A percentile compares a stretch with the other conserved stretches of the same genome.
Conservation (phyloP, 2,329 filamentous ascomycete species). For the Amauroascus verrucosus region DNA sequence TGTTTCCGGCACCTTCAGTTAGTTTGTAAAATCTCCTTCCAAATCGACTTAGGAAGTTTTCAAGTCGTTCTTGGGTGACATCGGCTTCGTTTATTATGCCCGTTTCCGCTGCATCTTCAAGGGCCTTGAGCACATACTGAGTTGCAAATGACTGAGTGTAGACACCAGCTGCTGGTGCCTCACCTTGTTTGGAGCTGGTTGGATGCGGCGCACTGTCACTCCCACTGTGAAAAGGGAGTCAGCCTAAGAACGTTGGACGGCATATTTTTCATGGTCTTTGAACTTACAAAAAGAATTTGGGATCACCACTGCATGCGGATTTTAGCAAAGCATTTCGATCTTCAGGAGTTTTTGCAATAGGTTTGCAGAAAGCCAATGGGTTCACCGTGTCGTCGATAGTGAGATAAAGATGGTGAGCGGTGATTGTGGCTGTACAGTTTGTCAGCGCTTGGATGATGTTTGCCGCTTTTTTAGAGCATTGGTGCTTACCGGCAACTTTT, state of each 20-base stretch:
- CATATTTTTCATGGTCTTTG: neutral
- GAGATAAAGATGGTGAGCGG: slow-evolving; percentile 74
- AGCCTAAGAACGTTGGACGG: neutral
- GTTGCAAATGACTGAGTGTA: slow-evolving; percentile 54
- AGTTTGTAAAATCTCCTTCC: slow-evolving; percentile 51
- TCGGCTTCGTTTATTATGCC: slow-evolving; percentile 45
- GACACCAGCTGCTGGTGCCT: slow-evolving; percentile 43
- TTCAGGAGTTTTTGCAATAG: slow-evolving; percentile 59
- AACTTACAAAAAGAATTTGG: slow-evolving; percentile 51
- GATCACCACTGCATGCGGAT: slow-evolving; percentile 43
- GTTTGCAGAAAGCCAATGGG: slow-evolving; percentile 72
- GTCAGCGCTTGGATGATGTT: slow-evolving; percentile 30
- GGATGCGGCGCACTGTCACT: slow-evolving; percentile 64
- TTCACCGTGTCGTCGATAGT: slow-evolving; percentile 63
- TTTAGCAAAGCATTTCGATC: slow-evolving; percentile 63
- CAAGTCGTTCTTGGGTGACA: slow-evolving; percentile 45
- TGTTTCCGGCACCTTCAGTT: slow-evolving; percentile 28
- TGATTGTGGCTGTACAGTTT: slow-evolving; percentile 51
- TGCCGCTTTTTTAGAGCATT: no score
- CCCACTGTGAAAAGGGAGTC: slow-evolving; percentile 18
- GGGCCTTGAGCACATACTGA: slow-evolving; percentile 48
- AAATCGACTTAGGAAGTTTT: slow-evolving; percentile 48
- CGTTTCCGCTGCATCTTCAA: slow-evolving; percentile 46
- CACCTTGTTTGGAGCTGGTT: slow-evolving; percentile 43
- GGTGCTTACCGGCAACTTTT: slow-evolving; percentile 52